Evolutionary conservation across 164 flowering plant species (phyloP).

Genomic region (Piper betle): DNA sequence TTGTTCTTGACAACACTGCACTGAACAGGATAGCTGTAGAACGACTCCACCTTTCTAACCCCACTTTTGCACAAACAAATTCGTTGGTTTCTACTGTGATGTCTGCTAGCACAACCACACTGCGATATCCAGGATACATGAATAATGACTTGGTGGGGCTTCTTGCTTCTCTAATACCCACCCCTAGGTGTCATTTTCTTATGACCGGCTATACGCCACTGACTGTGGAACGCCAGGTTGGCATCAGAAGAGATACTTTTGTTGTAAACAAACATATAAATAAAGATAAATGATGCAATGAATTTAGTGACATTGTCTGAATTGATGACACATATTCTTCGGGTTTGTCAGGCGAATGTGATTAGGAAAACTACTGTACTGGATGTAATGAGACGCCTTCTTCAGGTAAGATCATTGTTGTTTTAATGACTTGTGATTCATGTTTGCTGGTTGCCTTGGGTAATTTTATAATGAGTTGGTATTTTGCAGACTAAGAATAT

Average conservation of each 20-base stretch:
- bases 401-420: conserved; percentile 58
- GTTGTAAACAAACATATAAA: background rate
- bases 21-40: conserved; percentile 94
- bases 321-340: background rate
- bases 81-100: conserved; percentile 97
- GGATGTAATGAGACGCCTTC: conserved; percentile 99
- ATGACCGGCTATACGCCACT: conserved; percentile 99
- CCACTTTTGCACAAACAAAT: conserved; percentile 93
- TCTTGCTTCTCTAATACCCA: conserved; percentile 95
- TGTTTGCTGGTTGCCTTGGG: background rate
- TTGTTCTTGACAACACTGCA: conserved; percentile 98
- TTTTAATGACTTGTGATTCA: background rate
- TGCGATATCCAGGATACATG: conserved; percentile 99
- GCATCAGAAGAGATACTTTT: background rate
- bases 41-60: conserved; percentile 82
- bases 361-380: conserved; percentile 98
- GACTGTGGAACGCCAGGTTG: conserved; percentile 95
- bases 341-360: conserved; percentile 76
- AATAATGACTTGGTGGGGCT: conserved; percentile 99
- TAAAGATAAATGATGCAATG: background rate
- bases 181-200: conserved; percentile 98
- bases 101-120: conserved; percentile 98
- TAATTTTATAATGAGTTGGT: conserved; percentile 14
- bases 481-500: conserved; percentile 83
- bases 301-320: background rate